Evolutionary conservation across 2,329 filamentous ascomycete genomes (phyloP).

Genomic region (Trichothecium roseum): DNA sequence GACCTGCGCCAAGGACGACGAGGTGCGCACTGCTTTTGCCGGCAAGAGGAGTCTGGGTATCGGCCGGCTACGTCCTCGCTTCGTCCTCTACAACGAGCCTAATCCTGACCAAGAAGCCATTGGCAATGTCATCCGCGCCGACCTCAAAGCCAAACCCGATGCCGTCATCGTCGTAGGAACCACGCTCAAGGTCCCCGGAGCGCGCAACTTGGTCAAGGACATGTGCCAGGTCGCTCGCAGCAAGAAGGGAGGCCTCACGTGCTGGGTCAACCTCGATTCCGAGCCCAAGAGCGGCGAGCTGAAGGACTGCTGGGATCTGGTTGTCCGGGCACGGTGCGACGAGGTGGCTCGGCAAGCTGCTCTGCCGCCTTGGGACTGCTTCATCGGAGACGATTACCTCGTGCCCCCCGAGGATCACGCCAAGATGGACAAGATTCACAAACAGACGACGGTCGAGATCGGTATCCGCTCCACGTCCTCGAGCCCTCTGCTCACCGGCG

Average conservation of each 20-base stretch:
- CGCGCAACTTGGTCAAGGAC: constrained; percentile 79
- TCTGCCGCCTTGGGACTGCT: constrained; percentile 46
- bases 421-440: constrained; percentile 25
- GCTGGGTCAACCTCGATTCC: constrained; percentile 89
- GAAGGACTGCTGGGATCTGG: constrained; percentile 86
- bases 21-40: constrained; percentile 61
- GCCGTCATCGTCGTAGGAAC: constrained; percentile 93
- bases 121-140: constrained; percentile 77
- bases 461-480: constrained; percentile 14
- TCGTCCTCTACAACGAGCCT: constrained; percentile 95
- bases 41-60: constrained; percentile 92
- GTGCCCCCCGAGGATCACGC: constrained; percentile 34
- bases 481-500: constrained; percentile 7
- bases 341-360: constrained; percentile 68
- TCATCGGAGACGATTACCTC: constrained; percentile 39
- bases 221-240: constrained; percentile 80
- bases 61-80: constrained; percentile 78
- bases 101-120: constrained; percentile 97
- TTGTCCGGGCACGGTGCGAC: constrained; percentile 81
- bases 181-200: constrained; percentile 88
- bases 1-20: constrained; percentile 64
- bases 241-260: constrained; percentile 72
- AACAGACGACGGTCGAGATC: constrained; percentile 23
- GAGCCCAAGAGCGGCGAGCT: constrained; percentile 76
- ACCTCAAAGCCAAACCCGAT: constrained; percentile 77